Percentiles rank a stretch among this genome's conserved stretches.
phyloP scores from a whole-genome alignment of 2,329 filamentous ascomycete genomes.

The Penicillium sp. region DNA sequence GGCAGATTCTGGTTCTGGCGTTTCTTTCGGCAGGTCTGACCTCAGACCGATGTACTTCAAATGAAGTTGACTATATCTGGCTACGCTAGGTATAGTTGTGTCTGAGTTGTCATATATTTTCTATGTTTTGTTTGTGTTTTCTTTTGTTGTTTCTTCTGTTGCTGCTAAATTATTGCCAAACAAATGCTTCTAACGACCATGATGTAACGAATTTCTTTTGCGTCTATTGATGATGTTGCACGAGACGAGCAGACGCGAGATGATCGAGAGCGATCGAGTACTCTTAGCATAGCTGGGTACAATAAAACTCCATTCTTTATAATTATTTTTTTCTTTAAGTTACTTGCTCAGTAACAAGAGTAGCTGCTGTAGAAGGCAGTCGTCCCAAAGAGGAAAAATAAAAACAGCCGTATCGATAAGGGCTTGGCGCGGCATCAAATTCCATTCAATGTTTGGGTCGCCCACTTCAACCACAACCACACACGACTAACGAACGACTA shows the following conservation, averaged over 20 bases:
- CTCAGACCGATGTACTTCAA: background rate
- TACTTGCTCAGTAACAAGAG: no score
- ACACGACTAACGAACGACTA: no score
- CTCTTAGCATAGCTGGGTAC: background rate
- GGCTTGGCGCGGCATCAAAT: slow-evolving; percentile 13
- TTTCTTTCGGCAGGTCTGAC: background rate
- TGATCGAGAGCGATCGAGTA: background rate
- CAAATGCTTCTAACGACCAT: slow-evolving; percentile 18
- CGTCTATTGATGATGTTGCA: slow-evolving; percentile 3
- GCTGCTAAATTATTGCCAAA: background rate
- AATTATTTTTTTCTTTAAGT: background rate
- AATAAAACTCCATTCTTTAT: slow-evolving; percentile 13
- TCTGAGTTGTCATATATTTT: background rate
- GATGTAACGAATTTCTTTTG: slow-evolving; percentile 22
- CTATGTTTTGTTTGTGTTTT: slow-evolving; percentile 6
- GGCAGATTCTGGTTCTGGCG: slow-evolving; percentile 11
- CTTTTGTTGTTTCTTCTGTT: slow-evolving; percentile 3
- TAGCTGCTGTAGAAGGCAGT: background rate
- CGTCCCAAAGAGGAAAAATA: slow-evolving; percentile 10
- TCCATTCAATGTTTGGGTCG: no score
- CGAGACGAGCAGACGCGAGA: slow-evolving; percentile 4
- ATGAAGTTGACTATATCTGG: no score
- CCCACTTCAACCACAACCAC: background rate
- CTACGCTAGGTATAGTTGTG: no score
- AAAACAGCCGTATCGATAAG: slow-evolving; percentile 6